Conservation (phyloP, 352 stramenopile genomes). For the Globisporangium lucens region DNA sequence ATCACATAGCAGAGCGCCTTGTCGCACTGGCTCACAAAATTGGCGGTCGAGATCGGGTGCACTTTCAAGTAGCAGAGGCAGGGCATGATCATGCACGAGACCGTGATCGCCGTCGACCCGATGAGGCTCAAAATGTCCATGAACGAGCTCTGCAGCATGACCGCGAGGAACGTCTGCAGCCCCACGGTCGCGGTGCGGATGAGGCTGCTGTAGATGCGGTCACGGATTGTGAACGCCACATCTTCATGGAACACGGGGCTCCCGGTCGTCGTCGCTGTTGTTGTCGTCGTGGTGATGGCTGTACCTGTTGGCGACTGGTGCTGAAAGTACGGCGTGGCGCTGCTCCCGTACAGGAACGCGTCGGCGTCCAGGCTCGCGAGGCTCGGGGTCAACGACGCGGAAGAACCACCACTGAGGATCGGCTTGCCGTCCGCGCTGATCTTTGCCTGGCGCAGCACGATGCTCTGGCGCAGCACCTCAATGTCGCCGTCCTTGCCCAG, state of each 20-base stretch:
- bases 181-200: constrained; percentile 49
- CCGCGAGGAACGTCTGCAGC: constrained; percentile 44
- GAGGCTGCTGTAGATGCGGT: constrained; percentile 46
- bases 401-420: constrained; percentile 26
- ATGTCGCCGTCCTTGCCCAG: constrained; percentile 61
- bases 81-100: constrained; percentile 79
- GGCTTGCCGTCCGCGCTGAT: constrained; percentile 30
- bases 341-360: constrained; percentile 46
- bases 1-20: constrained; percentile 50
- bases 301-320: constrained; percentile 18
- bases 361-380: constrained; percentile 44
- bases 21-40: constrained; percentile 46
- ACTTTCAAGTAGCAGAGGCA: constrained; percentile 73
- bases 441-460: constrained; percentile 33
- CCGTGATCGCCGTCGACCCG: constrained; percentile 52
- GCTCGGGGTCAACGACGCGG: constrained; percentile 12
- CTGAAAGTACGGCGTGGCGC: constrained; percentile 33
- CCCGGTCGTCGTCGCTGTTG: neutral
- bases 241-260: constrained; percentile 7
- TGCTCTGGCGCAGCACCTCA: constrained; percentile 47
- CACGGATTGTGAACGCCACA: constrained; percentile 32
- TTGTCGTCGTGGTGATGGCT: too few species aligned
- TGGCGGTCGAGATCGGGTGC: constrained; percentile 48
- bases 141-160: constrained; percentile 77
- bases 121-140: constrained; percentile 67